Base-by-base conservation (phyloP, 73 alveolate genomes). In the Loxodes magnus region DNA sequence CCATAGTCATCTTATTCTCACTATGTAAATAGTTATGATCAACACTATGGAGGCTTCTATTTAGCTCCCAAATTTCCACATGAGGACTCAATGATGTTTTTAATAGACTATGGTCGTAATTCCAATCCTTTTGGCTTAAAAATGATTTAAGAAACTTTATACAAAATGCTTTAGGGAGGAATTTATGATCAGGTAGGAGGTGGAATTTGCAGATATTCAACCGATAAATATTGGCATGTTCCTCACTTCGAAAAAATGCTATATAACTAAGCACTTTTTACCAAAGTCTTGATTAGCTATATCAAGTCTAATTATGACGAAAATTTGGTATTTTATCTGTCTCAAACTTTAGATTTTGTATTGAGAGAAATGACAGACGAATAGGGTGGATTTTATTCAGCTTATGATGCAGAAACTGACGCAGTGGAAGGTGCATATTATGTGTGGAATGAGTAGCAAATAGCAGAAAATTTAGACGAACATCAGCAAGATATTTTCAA, bases 171-270 rank as follows among this genome's bases (percentile, higher is more conserved):
- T 10, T 9, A 41, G 19, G 53, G 53, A 12, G 53, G 53, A 14
- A 41, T 41, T 12, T 41, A 41, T 17, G 53, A 41, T 2, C 53
- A 41, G 2, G 10, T 41, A 17, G 53, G 53, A 1, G 53, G 53
- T 1, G 53, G 53, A 3, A 14, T 41, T 17, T 17, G 12, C 10
- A 12, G 53, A 14, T 41, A 41, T 31, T 41, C 53, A 17, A 17
- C 31, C 10, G 53, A 41, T 31, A 21, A 41, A 17, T 14, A 0
- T 17, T 41, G 53, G 53, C 53, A 10, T 17, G 53, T 41, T 1
- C 53, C 53, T 9, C 53, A 41, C 53, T 41, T 41, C 19, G 53
- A 41, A 17, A 41, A 41, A 17, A 41, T 41, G 53, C 53, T 14
- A 31, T 41, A 41, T 17, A 31, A 41, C 19, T 9, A 41, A 9